Evolutionary conservation across 352 stramenopile genomes (phyloP), one percentile per base, ranked within the genome.

Genomic region (Plasmopara halstedii): DNA sequence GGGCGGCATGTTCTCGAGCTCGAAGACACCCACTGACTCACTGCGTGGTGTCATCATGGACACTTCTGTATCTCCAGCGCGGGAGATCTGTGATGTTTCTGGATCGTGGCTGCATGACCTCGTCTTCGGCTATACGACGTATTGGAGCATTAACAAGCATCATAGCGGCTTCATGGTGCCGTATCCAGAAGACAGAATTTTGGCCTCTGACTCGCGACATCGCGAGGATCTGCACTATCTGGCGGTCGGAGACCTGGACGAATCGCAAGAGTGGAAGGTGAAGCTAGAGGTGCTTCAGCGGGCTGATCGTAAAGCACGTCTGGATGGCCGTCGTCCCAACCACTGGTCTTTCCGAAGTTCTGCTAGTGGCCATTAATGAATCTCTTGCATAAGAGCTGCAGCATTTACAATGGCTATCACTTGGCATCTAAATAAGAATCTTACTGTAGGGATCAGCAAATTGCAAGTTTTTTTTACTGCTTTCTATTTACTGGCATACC

Each of bases 191-290:
- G 53, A 70, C 46, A 80, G 75, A 57, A 57, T 92, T 20, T 56
- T 92, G 27, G 37, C 47, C 34, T 92, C 81, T 0, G 81, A 92
- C 65, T 86, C 73, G 9, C 66, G 77, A 27, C 68, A 71, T 53
- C 75, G 81, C 23, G 74, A 92, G 21, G 81, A 92, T 51, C 58
- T 86, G 27, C 64, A 73, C 51, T 85, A 73, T 31, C 58, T 92
- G 32, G 77, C 66, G 19, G 51, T 56, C 18, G 67, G 80, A 36
- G 75, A 92, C 51, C 26, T 89, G 53, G 75, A 92, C 42, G 67
- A 80, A 43, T 81, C 81, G 18, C 81, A 92, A 55, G 81, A 92
- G 48, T 89, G 77, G 77, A 92, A 92, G 44, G 72, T 92, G 42
- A 70, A 71, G 31, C 63, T 92, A 7, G 81, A 92, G 47, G 75